Evolutionary conservation across 78 protist genomes (phyloP), one percentile per base, ranked within the genome.

Genomic region (Pelomyxa schiedti): DNA sequence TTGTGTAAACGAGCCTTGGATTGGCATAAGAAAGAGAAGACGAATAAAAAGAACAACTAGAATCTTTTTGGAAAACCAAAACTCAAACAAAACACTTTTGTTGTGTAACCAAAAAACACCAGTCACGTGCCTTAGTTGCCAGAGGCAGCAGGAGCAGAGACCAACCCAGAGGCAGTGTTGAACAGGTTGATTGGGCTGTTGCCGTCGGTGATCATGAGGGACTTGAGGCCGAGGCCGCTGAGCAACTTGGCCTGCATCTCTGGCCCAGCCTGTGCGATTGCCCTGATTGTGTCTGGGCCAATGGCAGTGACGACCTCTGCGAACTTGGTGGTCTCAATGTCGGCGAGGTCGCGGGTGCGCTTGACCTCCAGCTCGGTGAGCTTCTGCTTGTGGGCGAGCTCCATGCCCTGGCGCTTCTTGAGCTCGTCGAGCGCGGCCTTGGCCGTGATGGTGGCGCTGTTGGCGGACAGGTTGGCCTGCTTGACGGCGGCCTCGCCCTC

Each of bases 261-360:
- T 53, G 90, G 92, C 41, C 92, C 92, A 32, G 92, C 91, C 66
- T 80, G 68, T 4, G 94, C 86, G 22, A 90, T 87, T 53, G 86
- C 75, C 66, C 39, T 16, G 79, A 90, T 87, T 41, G 91, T 84
- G 5, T 90, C 90, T 8, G 42, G 37, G 36, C 92, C 91, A 9
- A 90, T 53, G 40, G 94, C 66, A n/a, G 28, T 40, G n/a, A 87
- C 80, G 39, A 79, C 37, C 43, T 41, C 1, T 36, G 22, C 16
- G 81, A 88, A 83, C 74, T 84, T 84, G 36, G 32, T 53, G 7
- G 78, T 36, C 73, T 88, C 92, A 42, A 88, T 88, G 36, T 47
- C 39, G 4, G 90, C 86, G 8, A 81, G 35, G 41, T 75, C 66
- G 37, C 8, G 35, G 5, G 85, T 75, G 65, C 73, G 69, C 35